phyloP scores from a whole-genome alignment of 2,329 filamentous ascomycete genomes.

The Neurospora sp. region DNA sequence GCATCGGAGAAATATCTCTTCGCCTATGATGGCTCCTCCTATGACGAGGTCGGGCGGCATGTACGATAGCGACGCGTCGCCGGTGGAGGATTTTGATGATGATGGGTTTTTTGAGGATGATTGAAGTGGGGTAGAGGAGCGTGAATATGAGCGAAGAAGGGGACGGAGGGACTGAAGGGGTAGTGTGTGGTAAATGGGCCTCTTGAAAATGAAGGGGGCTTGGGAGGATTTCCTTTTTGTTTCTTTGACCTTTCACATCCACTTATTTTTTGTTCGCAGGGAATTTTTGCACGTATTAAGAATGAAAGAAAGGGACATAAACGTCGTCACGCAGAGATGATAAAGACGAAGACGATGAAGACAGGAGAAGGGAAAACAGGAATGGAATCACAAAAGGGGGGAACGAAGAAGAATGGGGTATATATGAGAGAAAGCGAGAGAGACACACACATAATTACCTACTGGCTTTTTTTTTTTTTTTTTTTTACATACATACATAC shows the following conservation, averaged over 20 bases:
- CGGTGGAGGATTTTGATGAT: slow-evolving; percentile 17
- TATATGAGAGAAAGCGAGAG: background rate
- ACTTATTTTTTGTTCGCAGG: background rate
- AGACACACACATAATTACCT: background rate
- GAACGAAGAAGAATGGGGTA: background rate
- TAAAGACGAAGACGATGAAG: background rate
- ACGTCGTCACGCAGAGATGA: background rate
- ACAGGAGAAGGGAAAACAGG: background rate
- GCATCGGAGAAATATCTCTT: background rate
- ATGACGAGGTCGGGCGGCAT: background rate
- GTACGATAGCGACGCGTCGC: background rate
- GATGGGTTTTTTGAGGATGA: slow-evolving; percentile 21
- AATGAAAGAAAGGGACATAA: background rate
- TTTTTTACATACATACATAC: background rate
- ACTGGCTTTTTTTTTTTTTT: background rate
- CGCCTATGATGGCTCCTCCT: background rate
- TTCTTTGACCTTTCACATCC: background rate
- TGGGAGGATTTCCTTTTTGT: background rate
- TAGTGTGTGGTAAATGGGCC: background rate
- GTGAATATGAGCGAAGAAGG: background rate
- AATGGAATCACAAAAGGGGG: background rate
- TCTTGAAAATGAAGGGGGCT: background rate
- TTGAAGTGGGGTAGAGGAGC: background rate
- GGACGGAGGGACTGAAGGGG: background rate
- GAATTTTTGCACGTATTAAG: background rate